A percentile compares a stretch with the other conserved stretches of the same genome.
Evolutionary conservation across 2,329 filamentous ascomycete species (phyloP).

Genomic region (Fusarium dlaminii): DNA sequence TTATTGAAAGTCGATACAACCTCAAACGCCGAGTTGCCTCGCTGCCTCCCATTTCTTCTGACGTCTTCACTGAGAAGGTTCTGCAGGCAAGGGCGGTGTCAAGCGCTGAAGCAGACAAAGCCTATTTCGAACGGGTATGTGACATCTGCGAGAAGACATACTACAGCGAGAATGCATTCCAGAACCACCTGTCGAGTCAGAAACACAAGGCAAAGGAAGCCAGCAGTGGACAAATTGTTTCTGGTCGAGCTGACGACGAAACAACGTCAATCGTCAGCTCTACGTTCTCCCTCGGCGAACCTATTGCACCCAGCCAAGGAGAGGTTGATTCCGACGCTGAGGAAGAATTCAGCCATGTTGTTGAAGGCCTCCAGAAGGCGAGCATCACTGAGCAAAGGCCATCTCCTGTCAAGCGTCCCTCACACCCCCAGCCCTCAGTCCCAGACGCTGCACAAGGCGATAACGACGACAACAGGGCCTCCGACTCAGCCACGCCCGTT

Average conservation of each 20-base stretch:
- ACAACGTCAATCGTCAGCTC: slow-evolving; percentile 87
- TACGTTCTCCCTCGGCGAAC: slow-evolving; percentile 89
- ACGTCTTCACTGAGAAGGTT: slow-evolving; percentile 95
- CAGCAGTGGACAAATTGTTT: slow-evolving; percentile 49
- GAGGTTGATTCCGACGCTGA: slow-evolving; percentile 74
- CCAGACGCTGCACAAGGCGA: slow-evolving; percentile 57
- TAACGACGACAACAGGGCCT: slow-evolving; percentile 51
- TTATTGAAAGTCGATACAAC: slow-evolving; percentile 79
- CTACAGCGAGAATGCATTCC: slow-evolving; percentile 95
- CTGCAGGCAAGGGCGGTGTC: slow-evolving; percentile 87
- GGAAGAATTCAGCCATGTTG: slow-evolving; percentile 79
- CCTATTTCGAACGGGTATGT: slow-evolving; percentile 87
- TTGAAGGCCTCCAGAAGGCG: slow-evolving; percentile 79
- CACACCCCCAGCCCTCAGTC: slow-evolving; percentile 58
- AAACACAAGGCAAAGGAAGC: slow-evolving; percentile 78
- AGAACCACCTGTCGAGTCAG: slow-evolving; percentile 89
- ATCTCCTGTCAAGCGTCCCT: slow-evolving; percentile 64
- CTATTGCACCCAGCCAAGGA: slow-evolving; percentile 60
- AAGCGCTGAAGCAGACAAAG: slow-evolving; percentile 85
- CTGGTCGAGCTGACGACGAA: slow-evolving; percentile 67
- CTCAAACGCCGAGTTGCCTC: slow-evolving; percentile 93
- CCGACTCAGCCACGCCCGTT: slow-evolving; percentile 54
- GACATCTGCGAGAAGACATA: slow-evolving; percentile 88
- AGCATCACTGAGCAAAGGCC: slow-evolving; percentile 66
- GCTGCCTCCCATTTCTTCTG: slow-evolving; percentile 88